Evolutionary conservation across 805 yeast genomes (phyloP), one percentile per base, ranked within the genome.

Genomic region (Spathaspora passalidarum): DNA sequence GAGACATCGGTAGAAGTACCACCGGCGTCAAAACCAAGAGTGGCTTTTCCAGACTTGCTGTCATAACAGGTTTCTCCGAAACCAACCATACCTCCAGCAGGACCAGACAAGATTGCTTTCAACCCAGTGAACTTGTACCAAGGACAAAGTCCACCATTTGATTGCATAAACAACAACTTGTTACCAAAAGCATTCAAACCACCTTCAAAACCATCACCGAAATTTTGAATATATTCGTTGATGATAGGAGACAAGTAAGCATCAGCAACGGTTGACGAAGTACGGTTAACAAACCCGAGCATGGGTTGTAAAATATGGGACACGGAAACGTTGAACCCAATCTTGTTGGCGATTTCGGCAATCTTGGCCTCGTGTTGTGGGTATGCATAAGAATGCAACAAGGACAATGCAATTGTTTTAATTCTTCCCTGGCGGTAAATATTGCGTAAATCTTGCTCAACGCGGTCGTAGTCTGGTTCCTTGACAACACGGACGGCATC

Each of bases 41-140:
- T 67, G 16, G 71, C 72, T 36, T 47, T 55, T 17, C 49, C 26
- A 2, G 54, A 21, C 1, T 25, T 42, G 20, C 49, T 34, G 49
- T 75, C 79, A 60, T 75, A 88, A 50, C 96, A 87, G 0, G 98
- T 91, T 43, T 80, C 76, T 0, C 96, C 88, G 56, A 82, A 88
- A 0, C 98, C 98, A 26, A 92, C 97, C 48, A 92, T 96, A 42
- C 98, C 98, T 32, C 98, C 98, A 8, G 98, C 98, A 2, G 98
- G 98, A 2, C 98, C 98, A 1, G 97, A 88, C 29, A 92, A 66
- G 41, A 92, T 86, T 3, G 98, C 96, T 54, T 82, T 78, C 32
- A 92, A 70, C 1, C 98, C 98, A 0, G 96, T 84, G 61, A 92
- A 92, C 41, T 80, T 76, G 18, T 80, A 72, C 57, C 94, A 90